Base-by-base conservation (phyloP, 345 rosid species). In the Pistacia vera region DNA sequence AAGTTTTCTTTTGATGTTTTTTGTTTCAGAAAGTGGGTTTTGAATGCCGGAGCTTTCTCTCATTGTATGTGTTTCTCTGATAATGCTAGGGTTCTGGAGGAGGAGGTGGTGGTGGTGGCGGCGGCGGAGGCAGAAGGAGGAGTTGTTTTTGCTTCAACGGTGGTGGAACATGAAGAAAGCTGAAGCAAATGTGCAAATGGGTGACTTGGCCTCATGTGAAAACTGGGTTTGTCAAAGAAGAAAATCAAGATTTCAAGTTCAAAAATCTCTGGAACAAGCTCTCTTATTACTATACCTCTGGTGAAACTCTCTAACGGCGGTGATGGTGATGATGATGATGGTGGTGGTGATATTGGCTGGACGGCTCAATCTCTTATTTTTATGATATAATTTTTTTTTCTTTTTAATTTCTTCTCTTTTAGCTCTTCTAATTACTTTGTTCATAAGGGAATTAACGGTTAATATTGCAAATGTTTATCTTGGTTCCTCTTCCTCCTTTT, bases 301-400 rank as follows among this genome's bases (percentile, higher is more conserved):
- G 78, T 2, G 71, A 70, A 41, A 41, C 9, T 41, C 46, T 54
- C 57, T 28, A 33, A 3, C 44, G 25, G 7, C 18, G 67, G 51
- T n/a, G 62, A 56, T 68, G 72, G 69, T 2, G 80, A 74, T 60
- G 63, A 78, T 81, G 84, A 81, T n/a, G 62, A 56, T 68, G 72
- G 69, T 2, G 80, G 77, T 60, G 63, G 81, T 81, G 84, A 81
- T 81, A 81, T 81, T 81, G 84, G 84, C 84, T 51, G 79, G 84
- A 81, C 84, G 81, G 84, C 84, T 81, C 84, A 81, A 81, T 81
- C 84, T 70, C 49, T 81, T 52, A 65, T 33, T 74, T 55, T 78
- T 68, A 64, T 46, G 35, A 56, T 14, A 63, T 63, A 11, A 59
- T 17, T 11, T 8, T 41, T 74, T 52, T 68, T 66, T 41, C 52